Percentiles rank a stretch among this genome's conserved stretches.
These are phyloP conservation scores for Salicornia ramosissima DNA, from an alignment of 148 eudicot species.

Conservation along the genomic window DNA sequence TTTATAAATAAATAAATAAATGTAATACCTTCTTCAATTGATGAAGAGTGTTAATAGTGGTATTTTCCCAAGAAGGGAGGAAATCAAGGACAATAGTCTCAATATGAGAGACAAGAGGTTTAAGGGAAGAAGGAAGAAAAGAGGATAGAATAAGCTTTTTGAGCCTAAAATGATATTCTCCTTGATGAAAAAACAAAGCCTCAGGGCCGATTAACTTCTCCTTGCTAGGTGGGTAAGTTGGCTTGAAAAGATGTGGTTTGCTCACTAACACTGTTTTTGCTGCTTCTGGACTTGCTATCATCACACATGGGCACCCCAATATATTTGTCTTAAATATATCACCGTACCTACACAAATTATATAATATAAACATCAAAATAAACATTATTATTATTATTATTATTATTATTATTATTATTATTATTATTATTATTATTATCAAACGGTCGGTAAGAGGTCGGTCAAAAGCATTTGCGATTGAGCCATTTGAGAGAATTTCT, in stretches of 20 bases:
- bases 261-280: slow-evolving; percentile 57
- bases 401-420: no score
- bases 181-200: slow-evolving; percentile 89
- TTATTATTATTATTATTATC: no score
- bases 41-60: slow-evolving; percentile 49
- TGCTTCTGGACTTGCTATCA: slow-evolving; percentile 91
- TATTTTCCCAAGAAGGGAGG: slow-evolving; percentile 52
- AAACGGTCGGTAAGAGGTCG: no score
- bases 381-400: not conserved
- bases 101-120: slow-evolving; percentile 33
- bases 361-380: no score
- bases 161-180: slow-evolving; percentile 59
- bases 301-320: slow-evolving; percentile 91
- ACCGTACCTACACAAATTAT: slow-evolving; percentile 90
- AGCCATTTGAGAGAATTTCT: no score
- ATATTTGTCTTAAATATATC: slow-evolving; percentile 76
- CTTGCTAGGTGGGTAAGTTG: slow-evolving; percentile 83
- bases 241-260: slow-evolving; percentile 77
- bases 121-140: slow-evolving; percentile 48
- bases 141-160: slow-evolving; percentile 60
- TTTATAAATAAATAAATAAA: no score
- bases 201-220: slow-evolving; percentile 75
- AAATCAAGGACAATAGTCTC: slow-evolving; percentile 54
- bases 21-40: slow-evolving; percentile 91
- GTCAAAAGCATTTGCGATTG: no score